Conservation (phyloP, 1,284 basidiomycete genomes). For the Apiotrichum gracile region DNA sequence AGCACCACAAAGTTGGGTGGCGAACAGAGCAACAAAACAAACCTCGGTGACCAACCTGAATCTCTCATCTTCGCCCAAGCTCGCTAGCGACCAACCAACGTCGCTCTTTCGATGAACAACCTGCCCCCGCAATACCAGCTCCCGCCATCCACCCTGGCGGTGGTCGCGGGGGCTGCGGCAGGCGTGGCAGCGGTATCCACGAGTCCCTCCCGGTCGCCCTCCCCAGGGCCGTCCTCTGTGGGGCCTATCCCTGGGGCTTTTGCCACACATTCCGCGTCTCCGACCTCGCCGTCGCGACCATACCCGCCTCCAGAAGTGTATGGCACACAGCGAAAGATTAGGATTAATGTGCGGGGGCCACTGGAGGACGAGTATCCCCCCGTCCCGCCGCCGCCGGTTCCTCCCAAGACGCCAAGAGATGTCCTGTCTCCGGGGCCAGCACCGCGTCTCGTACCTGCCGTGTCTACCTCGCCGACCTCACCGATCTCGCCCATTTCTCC, state of each 20-base stretch:
- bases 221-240: neutral
- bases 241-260: neutral
- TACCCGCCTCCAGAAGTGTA: neutral
- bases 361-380: neutral
- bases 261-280: neutral
- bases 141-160: neutral
- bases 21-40: no score
- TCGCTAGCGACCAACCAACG: neutral
- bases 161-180: neutral
- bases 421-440: no score
- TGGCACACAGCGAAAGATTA: neutral
- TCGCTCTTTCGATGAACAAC: neutral
- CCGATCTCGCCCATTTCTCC: neutral
- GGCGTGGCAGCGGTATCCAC: neutral
- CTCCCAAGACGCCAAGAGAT: neutral
- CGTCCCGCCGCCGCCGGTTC: constrained; percentile 1
- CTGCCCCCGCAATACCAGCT: constrained; percentile 4
- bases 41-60: no score
- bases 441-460: no score
- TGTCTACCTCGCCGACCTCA: no score
- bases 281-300: neutral
- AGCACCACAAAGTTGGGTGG: no score
- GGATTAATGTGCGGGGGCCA: no score
- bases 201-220: neutral
- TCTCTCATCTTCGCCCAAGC: neutral